Base-by-base conservation (phyloP, 352 stramenopile genomes). In the Phytophthora tentaculata region DNA sequence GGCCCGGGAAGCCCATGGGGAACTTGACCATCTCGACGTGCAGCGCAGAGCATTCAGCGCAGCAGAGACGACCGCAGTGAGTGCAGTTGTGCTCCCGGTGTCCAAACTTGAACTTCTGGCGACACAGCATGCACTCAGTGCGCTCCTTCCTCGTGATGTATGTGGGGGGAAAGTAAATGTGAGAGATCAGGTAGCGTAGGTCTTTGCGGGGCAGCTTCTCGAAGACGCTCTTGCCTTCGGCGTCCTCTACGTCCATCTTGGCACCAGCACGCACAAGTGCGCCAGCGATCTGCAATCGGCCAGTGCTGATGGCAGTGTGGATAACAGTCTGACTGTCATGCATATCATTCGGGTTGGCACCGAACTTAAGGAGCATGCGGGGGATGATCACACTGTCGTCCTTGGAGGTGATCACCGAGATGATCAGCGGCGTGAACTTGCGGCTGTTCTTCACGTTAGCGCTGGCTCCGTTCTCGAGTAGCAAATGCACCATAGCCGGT, bases 381-480 rank as follows among this genome's bases (percentile, higher is more conserved):
- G 87, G 80, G 43, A 94, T 92, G 50, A 96, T 93, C 28, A 94
- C 76, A 56, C 79, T 87, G 67, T 94, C 88, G 48, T 93, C 82
- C 59, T 81, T 84, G 41, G 86, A 91, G n/a, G 86, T 96, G 68
- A 96, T 94, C 14, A 96, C 83, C 32, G 86, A 91, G 56, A 96
- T 96, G 63, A 96, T 94, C 45, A 96, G 69, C 58, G 88, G 86
- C 28, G 88, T 94, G 39, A 94, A 84, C 69, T 91, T 92, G 51
- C 88, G 88, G 32, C 81, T 89, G 73, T 96, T 96, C 76, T 94
- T 94, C 23, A 94, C 82, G 60, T 94, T 96, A n/a, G 86, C 85
- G 28, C 81, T 92, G 12, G 81, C 86, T 0, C 88, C 88, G 19
- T 70, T 81, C 66, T 96, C 86, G n/a, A 96, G 67, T 49, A 96